These are phyloP conservation scores for Bryoglossum gracile DNA, from an alignment of 495 filamentous ascomycete genomes.

Conservation along the genomic window DNA sequence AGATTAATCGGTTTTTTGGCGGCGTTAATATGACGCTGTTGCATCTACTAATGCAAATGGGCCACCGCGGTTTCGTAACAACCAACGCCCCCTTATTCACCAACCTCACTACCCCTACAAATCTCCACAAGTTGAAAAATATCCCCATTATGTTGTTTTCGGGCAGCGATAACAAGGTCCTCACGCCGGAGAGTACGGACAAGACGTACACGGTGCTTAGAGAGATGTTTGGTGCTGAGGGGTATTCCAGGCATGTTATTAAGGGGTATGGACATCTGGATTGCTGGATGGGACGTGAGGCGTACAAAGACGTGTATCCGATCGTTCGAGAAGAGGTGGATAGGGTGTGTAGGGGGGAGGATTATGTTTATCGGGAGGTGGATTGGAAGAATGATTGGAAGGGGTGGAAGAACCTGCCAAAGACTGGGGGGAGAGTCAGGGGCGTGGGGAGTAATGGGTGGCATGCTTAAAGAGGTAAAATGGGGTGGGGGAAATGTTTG, in stretches of 20 bases:
- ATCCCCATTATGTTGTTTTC: conserved; percentile 53
- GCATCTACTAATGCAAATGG: conserved; percentile 51
- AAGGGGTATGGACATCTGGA: conserved; percentile 63
- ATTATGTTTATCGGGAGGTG: conserved; percentile 17
- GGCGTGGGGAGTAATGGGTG: background rate
- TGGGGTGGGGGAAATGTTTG: no score
- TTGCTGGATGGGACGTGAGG: conserved; percentile 56
- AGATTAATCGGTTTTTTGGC: conserved; percentile 53
- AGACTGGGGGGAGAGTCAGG: background rate
- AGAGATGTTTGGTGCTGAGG: conserved; percentile 40
- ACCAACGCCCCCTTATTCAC: conserved; percentile 39
- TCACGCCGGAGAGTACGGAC: conserved; percentile 50
- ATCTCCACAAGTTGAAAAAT: conserved; percentile 43
- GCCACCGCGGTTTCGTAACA: conserved; percentile 43
- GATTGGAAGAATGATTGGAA: conserved; percentile 20
- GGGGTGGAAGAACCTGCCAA: conserved; percentile 13
- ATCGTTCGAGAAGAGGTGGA: conserved; percentile 49
- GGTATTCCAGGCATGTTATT: conserved; percentile 47
- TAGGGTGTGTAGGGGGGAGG: conserved; percentile 29
- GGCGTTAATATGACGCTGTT: conserved; percentile 55
- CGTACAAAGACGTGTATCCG: conserved; percentile 57
- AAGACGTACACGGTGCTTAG: conserved; percentile 49
- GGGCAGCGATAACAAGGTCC: conserved; percentile 53
- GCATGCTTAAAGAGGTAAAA: no score
- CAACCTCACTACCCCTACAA: conserved; percentile 39